Base-by-base conservation (phyloP, 2,329 filamentous ascomycete genomes). In the Dactylella cylindrospora region DNA sequence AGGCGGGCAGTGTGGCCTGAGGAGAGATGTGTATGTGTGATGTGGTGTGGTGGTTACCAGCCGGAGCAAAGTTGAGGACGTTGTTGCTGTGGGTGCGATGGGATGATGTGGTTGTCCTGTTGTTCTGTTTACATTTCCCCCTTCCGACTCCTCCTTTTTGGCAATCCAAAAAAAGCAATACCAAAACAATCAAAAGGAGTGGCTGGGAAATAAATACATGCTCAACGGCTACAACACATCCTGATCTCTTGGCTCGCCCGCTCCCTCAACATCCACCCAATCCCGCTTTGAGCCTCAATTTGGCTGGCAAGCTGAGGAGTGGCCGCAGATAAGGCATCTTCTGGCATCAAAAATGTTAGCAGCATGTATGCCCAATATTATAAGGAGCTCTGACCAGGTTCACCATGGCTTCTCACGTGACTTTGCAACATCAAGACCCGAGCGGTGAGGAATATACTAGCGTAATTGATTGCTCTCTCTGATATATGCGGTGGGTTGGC, bases 91-190 rank as follows among this genome's bases (percentile, higher is more conserved):
- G 3, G 5, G 36, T 13, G 17, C 22, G 38, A 23, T 31, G 46
- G 22, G 46, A 36, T 60, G 54, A 32, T 36, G 54, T 51, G 22
- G 55, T 53, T 53, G 55, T 49, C 33, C 47, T 49, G 55, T 61
- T 61, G 55, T n/a, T n/a, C 49, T 61, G 55, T 61, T 61, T 61
- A 61, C 55, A 40, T 53, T 61, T n/a, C n/a, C n/a, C n/a, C n/a
- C n/a, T n/a, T n/a, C n/a, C n/a, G n/a, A n/a, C n/a, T n/a, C n/a
- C n/a, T n/a, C n/a, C n/a, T n/a, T n/a, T n/a, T n/a, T 41, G 19
- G 32, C 36, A 29, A 41, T 49, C 55, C 40, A 52, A 31, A 61
- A 41, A 35, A 41, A 49, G 46, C 52, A 61, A 29, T 22, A 43
- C 33, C 55, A 61, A 51, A 61, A 61, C 55, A 38, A 38, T 4